These are phyloP conservation scores for Penicillium malachiteum DNA, from an alignment of 495 filamentous ascomycete genomes.

Conservation along the genomic window DNA sequence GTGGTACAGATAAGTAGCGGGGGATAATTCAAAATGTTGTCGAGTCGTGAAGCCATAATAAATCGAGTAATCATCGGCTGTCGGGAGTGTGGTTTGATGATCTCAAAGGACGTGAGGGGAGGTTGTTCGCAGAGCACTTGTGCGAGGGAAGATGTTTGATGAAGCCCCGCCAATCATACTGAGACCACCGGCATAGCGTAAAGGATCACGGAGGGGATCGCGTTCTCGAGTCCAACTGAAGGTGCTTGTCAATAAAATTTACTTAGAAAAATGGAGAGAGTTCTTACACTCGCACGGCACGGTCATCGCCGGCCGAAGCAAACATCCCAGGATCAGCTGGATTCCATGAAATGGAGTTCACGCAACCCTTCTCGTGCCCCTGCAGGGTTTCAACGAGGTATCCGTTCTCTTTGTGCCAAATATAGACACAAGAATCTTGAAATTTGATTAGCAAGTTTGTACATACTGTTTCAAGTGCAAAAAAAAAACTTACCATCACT, in stretches of 20 bases:
- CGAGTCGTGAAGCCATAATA: too few relatives aligned
- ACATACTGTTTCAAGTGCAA: background rate
- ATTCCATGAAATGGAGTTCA: conserved; percentile 93
- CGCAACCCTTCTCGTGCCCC: conserved; percentile 71
- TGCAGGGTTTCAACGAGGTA: conserved; percentile 70
- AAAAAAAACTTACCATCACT: conserved; percentile 69
- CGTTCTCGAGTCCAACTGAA: conserved; percentile 42
- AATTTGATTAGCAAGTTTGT: conserved; percentile 14
- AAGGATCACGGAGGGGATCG: conserved; percentile 17
- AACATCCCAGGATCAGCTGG: conserved; percentile 80
- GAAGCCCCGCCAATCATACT: conserved; percentile 28
- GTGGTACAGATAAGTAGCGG: too few relatives aligned
- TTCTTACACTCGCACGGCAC: conserved; percentile 78
- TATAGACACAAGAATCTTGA: conserved; percentile 72
- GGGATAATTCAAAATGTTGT: too few relatives aligned
- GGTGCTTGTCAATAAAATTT: background rate
- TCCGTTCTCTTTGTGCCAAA: conserved; percentile 88
- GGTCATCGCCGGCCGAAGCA: conserved; percentile 88
- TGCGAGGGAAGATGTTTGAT: conserved; percentile 37
- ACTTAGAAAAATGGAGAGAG: background rate
- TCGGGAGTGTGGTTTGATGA: too few relatives aligned
- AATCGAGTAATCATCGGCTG: too few relatives aligned
- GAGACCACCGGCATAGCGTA: conserved; percentile 4
- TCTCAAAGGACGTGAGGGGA: conserved; percentile 12
- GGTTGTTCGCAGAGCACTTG: conserved; percentile 46